Conservation (phyloP, 2,329 filamentous ascomycete genomes). For the Phaeosphaeriaceae sp. region DNA sequence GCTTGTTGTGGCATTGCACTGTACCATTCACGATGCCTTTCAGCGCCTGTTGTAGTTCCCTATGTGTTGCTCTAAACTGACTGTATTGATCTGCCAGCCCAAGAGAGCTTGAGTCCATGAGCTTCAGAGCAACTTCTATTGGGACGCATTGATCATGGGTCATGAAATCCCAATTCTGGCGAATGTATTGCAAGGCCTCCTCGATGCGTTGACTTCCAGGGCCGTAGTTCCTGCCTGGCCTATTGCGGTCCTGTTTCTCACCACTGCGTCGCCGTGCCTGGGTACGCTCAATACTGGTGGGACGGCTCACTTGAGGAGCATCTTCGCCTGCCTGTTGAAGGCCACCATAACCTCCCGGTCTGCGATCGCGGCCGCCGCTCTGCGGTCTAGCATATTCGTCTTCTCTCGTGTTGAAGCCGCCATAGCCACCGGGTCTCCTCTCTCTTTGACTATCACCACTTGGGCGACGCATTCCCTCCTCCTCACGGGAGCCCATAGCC, state of each 20-base stretch:
- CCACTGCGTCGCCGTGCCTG: conserved; percentile 51
- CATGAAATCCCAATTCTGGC: conserved; percentile 91
- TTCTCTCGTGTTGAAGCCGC: conserved; percentile 37
- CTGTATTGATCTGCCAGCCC: conserved; percentile 87
- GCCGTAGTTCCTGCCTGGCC: conserved; percentile 42
- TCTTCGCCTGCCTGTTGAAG: conserved; percentile 29
- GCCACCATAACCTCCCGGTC: conserved; percentile 51
- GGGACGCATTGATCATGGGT: conserved; percentile 86
- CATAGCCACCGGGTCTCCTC: conserved; percentile 32
- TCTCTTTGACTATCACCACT: conserved; percentile 31
- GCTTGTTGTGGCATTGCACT: background rate
- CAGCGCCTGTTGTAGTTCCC: conserved; percentile 87
- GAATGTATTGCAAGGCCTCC: conserved; percentile 79
- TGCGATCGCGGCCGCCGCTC: conserved; percentile 33
- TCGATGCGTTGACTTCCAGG: conserved; percentile 52
- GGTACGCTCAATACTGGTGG: conserved; percentile 52
- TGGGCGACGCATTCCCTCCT: conserved; percentile 17
- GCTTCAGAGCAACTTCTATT: conserved; percentile 90
- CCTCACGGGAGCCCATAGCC: conserved; percentile 11
- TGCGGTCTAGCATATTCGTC: conserved; percentile 30
- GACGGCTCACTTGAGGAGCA: conserved; percentile 39
- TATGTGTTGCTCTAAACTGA: conserved; percentile 82
- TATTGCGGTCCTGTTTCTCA: conserved; percentile 42
- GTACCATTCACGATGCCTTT: conserved; percentile 87
- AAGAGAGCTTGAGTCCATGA: conserved; percentile 92